Base-by-base conservation (phyloP, 139 green algal species). In the Zygnema cylindricum region DNA sequence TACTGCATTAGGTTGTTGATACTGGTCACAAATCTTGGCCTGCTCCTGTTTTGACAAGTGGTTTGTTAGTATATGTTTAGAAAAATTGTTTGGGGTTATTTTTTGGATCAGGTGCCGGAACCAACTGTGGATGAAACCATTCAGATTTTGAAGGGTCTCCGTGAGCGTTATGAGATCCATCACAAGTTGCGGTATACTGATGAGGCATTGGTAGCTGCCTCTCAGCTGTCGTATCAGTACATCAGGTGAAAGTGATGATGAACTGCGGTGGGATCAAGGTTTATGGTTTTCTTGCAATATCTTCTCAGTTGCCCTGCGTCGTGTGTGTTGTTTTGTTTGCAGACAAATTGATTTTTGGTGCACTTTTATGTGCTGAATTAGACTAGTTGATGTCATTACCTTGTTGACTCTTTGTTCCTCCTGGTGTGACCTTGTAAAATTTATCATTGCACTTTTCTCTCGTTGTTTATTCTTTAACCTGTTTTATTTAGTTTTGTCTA, bases 171-270 rank as follows among this genome's bases (percentile, higher is more conserved):
- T 85, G 97, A 99, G 95, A 90, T 94, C 30, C 97, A 99, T 93
- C 97, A 99, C 96, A 99, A 99, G 95, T 95, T 99, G 90, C 92
- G 94, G 1, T 99, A 99, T 95, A 98, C 95, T 3, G 97, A 99
- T 90, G 97, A 99, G 92, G 93, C 97, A 0, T 94, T 99, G 11
- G 93, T 94, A 85, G 94, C 95, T 32, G 97, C 97, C 16, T 97
- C 98, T 77, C 96, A 98, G 93, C 96, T 95, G 81, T 96, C 95
- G 76, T 93, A 91, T 82, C 96, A 98, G 93, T 99, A 99, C 95
- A 99, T 99, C 93, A 96, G 93, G 96, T 89, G 36, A 16, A 16
- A 30, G 57, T 30, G 25, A n/a, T n/a, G n/a, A n/a, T n/a, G n/a
- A n/a, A n/a, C n/a, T n/a, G n/a, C n/a, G n/a, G n/a, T n/a, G n/a